phyloP scores from a whole-genome alignment of 2,329 filamentous ascomycete species.

The Ophiostoma ips region DNA sequence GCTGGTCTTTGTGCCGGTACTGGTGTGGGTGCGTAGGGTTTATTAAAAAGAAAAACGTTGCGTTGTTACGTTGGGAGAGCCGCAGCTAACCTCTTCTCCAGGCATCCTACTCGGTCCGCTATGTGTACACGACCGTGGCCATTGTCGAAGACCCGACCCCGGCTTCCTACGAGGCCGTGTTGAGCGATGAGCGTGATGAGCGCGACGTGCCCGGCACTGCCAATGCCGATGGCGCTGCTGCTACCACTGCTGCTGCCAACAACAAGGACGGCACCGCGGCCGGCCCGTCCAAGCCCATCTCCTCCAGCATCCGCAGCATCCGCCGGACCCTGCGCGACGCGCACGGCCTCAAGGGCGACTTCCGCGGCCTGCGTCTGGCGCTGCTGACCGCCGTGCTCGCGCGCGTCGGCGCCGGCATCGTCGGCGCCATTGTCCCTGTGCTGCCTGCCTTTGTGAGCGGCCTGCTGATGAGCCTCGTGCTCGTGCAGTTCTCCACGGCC shows the following conservation, averaged over 20 bases:
- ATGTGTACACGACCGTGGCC: slow-evolving; percentile 39
- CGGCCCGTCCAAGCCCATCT: slow-evolving; percentile 27
- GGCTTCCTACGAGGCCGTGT: slow-evolving; percentile 38
- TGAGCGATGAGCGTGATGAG: slow-evolving; percentile 22
- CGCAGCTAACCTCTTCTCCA: slow-evolving; percentile 14
- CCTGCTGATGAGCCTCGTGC: slow-evolving; percentile 41
- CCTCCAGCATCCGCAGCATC: slow-evolving; percentile 36
- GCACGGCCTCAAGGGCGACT: slow-evolving; percentile 50
- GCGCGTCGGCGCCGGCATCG: slow-evolving; percentile 26
- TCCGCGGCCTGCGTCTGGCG: slow-evolving; percentile 51
- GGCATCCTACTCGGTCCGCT: slow-evolving; percentile 36
- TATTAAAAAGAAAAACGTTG: too few relatives aligned
- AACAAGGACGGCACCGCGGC: slow-evolving; percentile 24
- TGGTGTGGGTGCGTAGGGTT: slow-evolving; percentile 25
- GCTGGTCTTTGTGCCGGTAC: slow-evolving; percentile 31
- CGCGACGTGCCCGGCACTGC: slow-evolving; percentile 17
- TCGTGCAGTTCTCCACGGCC: slow-evolving; percentile 55
- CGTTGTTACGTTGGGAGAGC: too few relatives aligned
- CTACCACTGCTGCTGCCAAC: slow-evolving; percentile 14
- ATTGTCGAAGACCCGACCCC: slow-evolving; percentile 45
- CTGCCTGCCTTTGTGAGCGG: slow-evolving; percentile 24
- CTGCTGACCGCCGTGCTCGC: slow-evolving; percentile 24
- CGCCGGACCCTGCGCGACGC: slow-evolving; percentile 43
- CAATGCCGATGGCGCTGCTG: slow-evolving; percentile 23
- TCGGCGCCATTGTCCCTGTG: slow-evolving; percentile 27